A percentile compares a stretch with the other conserved stretches of the same genome.
These are phyloP conservation scores for Aspergillus viridinutans DNA, from an alignment of 2,329 filamentous ascomycete genomes.

Conservation along the genomic window DNA sequence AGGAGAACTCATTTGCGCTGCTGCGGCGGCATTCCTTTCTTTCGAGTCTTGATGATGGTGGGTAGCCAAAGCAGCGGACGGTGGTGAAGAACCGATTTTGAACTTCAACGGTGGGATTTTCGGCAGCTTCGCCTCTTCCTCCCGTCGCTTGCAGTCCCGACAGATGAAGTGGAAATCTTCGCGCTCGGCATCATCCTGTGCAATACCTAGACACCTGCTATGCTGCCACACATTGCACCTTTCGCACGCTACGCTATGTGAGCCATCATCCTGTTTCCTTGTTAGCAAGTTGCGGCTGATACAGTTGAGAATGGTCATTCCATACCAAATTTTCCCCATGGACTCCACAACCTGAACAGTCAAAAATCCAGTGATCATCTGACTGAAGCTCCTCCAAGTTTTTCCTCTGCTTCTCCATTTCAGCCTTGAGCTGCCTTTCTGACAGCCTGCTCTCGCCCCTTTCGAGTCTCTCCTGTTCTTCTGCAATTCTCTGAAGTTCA, in stretches of 20 bases:
- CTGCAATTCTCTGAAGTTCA: conserved; percentile 73
- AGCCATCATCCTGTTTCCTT: conserved; percentile 68
- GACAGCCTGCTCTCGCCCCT: conserved; percentile 61
- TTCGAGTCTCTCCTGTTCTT: conserved; percentile 62
- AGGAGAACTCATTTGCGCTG: conserved; percentile 18
- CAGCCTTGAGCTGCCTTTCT: conserved; percentile 72
- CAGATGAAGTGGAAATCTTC: conserved; percentile 88
- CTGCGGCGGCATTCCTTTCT: conserved; percentile 17
- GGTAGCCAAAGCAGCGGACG: conserved; percentile 19
- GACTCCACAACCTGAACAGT: conserved; percentile 81
- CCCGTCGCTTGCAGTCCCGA: conserved; percentile 66
- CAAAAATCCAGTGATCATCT: conserved; percentile 88
- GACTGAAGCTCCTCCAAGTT: conserved; percentile 69
- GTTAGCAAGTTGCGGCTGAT: conserved; percentile 17
- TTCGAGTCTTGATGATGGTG: conserved; percentile 19
- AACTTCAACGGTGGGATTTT: conserved; percentile 62
- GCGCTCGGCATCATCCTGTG: conserved; percentile 71
- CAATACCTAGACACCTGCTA: conserved; percentile 82
- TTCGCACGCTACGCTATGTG: conserved; percentile 91
- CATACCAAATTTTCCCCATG: conserved; percentile 72
- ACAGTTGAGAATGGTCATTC: neutral
- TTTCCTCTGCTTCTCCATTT: conserved; percentile 74
- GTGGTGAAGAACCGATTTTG: conserved; percentile 48
- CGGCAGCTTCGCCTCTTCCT: conserved; percentile 57
- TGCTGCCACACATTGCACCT: conserved; percentile 96